Conservation (phyloP, 129 eudicot genomes). For the Tagetes erecta region DNA sequence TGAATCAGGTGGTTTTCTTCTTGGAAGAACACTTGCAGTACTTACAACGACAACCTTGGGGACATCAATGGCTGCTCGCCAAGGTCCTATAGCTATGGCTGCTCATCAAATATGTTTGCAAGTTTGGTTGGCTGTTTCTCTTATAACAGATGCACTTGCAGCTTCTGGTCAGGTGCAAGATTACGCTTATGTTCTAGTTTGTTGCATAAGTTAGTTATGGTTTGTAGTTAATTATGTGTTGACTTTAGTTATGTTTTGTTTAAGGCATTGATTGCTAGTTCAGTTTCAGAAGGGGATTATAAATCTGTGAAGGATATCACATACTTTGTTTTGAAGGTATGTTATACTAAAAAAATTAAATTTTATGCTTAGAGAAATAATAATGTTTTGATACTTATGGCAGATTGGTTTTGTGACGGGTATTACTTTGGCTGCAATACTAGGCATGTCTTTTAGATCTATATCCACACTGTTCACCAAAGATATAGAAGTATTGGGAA, state of each 20-base stretch:
- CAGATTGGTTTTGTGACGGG: conserved; percentile 82
- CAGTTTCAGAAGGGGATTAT: conserved; percentile 69
- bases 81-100: conserved; percentile 95
- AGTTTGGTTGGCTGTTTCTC: conserved; percentile 95
- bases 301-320: conserved; percentile 71
- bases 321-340: conserved; percentile 66
- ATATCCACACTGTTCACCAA: conserved; percentile 69
- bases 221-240: conserved; percentile 6
- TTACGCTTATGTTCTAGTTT: neutral
- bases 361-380: neutral
- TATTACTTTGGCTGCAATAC: conserved; percentile 56
- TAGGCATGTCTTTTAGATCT: conserved; percentile 68
- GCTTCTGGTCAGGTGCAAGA: conserved; percentile 75
- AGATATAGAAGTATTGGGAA: conserved; percentile 58
- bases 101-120: conserved; percentile 93
- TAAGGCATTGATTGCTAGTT: conserved; percentile 87
- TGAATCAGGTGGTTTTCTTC: conserved; percentile 79
- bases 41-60: conserved; percentile 69
- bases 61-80: conserved; percentile 97
- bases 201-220: neutral
- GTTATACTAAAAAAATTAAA: neutral
- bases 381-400: conserved; percentile 20
- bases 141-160: conserved; percentile 89
- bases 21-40: conserved; percentile 88
- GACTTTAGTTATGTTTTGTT: conserved; percentile 17